These are phyloP conservation scores for Eucalyptus guilfoylei DNA, from an alignment of 345 rosid species.

Conservation along the genomic window DNA sequence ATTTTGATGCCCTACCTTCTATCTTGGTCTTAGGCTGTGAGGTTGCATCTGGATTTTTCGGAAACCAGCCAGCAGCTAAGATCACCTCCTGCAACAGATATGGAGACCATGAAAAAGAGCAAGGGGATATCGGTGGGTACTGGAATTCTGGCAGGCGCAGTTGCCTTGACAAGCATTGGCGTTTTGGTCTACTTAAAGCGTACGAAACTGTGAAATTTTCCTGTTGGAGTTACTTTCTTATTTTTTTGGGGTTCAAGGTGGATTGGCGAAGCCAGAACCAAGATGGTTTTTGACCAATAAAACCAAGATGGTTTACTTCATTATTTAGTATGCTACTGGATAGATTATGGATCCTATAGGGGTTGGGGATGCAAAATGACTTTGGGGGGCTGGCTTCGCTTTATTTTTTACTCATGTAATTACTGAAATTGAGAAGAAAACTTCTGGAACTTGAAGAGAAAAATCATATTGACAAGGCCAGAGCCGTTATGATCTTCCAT, in stretches of 20 bases:
- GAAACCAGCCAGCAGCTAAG: slow-evolving; percentile 16
- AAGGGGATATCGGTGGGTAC: slow-evolving; percentile 21
- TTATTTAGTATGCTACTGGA: background rate
- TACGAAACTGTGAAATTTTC: slow-evolving; percentile 20
- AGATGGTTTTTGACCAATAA: background rate
- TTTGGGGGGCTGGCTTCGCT: background rate
- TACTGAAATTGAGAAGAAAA: background rate
- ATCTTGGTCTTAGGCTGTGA: slow-evolving; percentile 35
- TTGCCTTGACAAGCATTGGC: slow-evolving; percentile 53
- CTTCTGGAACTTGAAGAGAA: background rate
- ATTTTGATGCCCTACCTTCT: background rate
- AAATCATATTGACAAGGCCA: background rate
- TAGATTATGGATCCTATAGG: background rate
- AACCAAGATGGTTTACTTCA: background rate
- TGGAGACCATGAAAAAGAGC: background rate
- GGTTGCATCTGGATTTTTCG: slow-evolving; percentile 59
- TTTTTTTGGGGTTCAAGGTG: background rate
- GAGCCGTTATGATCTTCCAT: background rate
- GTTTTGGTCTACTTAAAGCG: slow-evolving; percentile 67
- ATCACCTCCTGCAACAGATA: background rate
- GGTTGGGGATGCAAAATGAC: background rate
- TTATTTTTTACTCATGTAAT: background rate
- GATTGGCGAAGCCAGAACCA: background rate
- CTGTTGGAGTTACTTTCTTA: background rate
- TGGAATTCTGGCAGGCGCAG: slow-evolving; percentile 47